Evolutionary conservation across 768 basidiomycete species (phyloP).

Genomic region (Pholiota microspora): DNA sequence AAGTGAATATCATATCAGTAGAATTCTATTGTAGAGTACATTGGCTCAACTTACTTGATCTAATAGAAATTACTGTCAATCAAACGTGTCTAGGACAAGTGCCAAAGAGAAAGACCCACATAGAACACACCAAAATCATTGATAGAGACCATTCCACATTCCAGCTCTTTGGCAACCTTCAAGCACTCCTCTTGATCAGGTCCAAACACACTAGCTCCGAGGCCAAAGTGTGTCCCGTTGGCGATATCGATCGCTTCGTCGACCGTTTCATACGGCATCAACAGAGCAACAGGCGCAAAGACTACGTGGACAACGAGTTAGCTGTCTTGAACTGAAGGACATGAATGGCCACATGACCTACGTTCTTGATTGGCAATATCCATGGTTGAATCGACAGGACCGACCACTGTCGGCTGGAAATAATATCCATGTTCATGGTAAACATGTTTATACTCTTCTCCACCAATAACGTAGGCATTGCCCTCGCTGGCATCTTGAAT

Average conservation of each 20-base stretch:
- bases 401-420: conserved; percentile 86
- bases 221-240: conserved; percentile 84
- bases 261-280: conserved; percentile 81
- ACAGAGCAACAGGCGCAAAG: conserved; percentile 88
- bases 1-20: conserved; percentile 9
- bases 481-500: conserved; percentile 63
- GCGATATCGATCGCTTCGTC: conserved; percentile 88
- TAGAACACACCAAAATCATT: conserved; percentile 94
- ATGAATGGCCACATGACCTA: conserved; percentile 35
- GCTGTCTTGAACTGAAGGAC: neutral
- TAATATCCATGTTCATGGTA: conserved; percentile 74
- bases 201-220: conserved; percentile 95
- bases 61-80: conserved; percentile 28
- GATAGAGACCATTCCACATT: conserved; percentile 96
- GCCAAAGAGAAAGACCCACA: conserved; percentile 45
- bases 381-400: conserved; percentile 68
- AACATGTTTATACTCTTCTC: conserved; percentile 60
- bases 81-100: neutral
- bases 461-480: conserved; percentile 70
- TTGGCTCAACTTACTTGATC: conserved; percentile 58
- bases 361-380: conserved; percentile 80
- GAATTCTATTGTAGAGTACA: conserved; percentile 2
- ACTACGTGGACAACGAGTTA: conserved; percentile 40
- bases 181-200: conserved; percentile 76
- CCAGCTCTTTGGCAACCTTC: conserved; percentile 74